Evolutionary conservation across 1,139 yeast genomes (phyloP), one percentile per base, ranked within the genome.

Genomic region (Tardiomyces digboiensis): DNA sequence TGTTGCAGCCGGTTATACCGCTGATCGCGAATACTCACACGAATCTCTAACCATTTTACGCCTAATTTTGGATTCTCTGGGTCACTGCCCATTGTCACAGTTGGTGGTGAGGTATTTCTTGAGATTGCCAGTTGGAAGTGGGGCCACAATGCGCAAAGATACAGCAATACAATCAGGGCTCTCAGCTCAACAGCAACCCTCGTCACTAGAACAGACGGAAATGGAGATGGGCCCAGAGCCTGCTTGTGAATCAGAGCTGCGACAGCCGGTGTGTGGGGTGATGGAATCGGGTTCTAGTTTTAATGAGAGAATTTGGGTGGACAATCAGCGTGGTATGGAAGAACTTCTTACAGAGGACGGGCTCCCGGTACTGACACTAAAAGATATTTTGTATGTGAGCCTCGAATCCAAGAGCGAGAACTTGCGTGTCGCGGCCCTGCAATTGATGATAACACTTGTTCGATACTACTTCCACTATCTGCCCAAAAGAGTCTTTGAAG

Each of bases 401-500:
- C 45, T 59, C n/a, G 52, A 50, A 5, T 45, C 55, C 1, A 7
- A 33, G 2, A 41, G 50, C 6, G 45, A 49, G 14, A 46, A 48
- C 23, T 45, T 49, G 12, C 42, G 47, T 14, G 47, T 51, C 2
- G 51, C 53, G 3, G 48, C 52, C 2, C 44, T 60, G n/a, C 54
- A 52, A 20, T 51, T 59, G 1, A 33, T 59, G n/a, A 49, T 54
- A 3, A 46, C 56, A 7, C 48, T 59, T 22, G 40, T 56, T 7
- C 45, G 49, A 29, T 57, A 54, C 37, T 58, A 56, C 42, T 59
- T 55, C 40, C 61, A 62, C 7, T 58, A 56, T 39, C 19, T 52
- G 19, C 44, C 44, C 20, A 46, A 46, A 13, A 39, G 48, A 10
- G 38, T 55, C 5, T 19, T 53, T 10, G 44, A 50, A 2, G 45